A percentile compares a stretch with the other conserved stretches of the same genome.
Evolutionary conservation across 2,329 filamentous ascomycete genomes (phyloP).

Genomic region (Colletotrichum sp.): DNA sequence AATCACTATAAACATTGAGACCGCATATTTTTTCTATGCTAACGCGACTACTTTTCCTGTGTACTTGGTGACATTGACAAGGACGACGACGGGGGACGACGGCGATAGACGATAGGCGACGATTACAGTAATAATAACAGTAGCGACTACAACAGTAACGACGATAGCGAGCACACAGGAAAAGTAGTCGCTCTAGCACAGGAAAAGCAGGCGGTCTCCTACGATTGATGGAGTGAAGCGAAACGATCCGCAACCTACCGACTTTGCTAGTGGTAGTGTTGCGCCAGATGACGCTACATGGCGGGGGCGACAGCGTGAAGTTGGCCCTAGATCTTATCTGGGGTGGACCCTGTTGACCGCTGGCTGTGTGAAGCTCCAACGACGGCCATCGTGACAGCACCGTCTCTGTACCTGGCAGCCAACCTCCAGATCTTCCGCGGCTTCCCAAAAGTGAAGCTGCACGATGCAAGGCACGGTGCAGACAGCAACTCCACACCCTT

Average conservation of each 20-base stretch:
- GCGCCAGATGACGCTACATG: neutral
- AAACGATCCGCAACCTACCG: neutral
- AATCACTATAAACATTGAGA: neutral
- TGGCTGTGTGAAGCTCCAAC: neutral
- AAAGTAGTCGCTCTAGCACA: neutral
- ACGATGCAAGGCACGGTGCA: slow-evolving; percentile 7
- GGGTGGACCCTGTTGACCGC: neutral
- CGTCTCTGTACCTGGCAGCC: neutral
- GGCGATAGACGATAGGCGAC: no score
- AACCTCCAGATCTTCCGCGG: neutral
- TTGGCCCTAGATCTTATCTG: neutral
- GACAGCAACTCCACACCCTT: neutral
- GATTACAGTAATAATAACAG: no score
- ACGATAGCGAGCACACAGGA: neutral
- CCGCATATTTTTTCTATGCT: neutral
- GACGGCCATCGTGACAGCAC: neutral
- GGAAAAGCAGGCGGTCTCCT: neutral
- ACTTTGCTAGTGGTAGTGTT: neutral
- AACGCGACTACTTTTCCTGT: neutral
- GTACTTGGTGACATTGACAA: neutral
- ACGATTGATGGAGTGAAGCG: neutral
- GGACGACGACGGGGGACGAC: no score
- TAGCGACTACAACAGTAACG: no score
- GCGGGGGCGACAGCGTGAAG: neutral
- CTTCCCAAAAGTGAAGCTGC: neutral